phyloP scores from a whole-genome alignment of 2,329 filamentous ascomycete genomes.

The Ophiobolus disseminans region DNA sequence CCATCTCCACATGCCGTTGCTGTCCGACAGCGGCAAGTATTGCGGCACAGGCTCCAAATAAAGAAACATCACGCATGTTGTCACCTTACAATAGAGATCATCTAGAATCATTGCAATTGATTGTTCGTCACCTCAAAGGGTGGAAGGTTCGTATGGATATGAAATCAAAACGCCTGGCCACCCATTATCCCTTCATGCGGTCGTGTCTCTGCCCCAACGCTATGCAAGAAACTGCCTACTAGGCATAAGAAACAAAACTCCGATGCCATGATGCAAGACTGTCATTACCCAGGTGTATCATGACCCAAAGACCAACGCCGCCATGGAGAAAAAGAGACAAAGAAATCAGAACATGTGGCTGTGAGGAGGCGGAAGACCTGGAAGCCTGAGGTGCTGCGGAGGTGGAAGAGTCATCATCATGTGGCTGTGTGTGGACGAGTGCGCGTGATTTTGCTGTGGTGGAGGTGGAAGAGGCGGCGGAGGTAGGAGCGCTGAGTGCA shows the following conservation, averaged over 20 bases:
- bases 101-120: background rate
- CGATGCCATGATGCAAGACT: background rate
- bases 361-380: conserved; percentile 13
- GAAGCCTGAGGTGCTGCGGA: background rate
- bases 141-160: conserved; percentile 1
- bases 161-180: conserved; percentile 1
- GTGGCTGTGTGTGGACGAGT: background rate
- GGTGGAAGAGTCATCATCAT: background rate
- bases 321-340: conserved; percentile 4
- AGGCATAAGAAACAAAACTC: background rate
- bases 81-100: too few relatives aligned
- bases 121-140: background rate
- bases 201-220: conserved; percentile 3
- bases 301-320: background rate
- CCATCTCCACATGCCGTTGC: conserved; percentile 5
- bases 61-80: too few relatives aligned
- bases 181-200: conserved; percentile 1
- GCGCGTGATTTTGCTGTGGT: background rate
- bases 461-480: background rate
- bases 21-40: conserved; percentile 1
- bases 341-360: conserved; percentile 19
- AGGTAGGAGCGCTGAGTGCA: background rate
- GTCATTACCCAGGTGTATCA: background rate
- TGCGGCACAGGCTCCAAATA: background rate
- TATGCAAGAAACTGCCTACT: conserved; percentile 3